Conservation (phyloP, 805 yeast genomes). For the Clavispora phyllophila region DNA sequence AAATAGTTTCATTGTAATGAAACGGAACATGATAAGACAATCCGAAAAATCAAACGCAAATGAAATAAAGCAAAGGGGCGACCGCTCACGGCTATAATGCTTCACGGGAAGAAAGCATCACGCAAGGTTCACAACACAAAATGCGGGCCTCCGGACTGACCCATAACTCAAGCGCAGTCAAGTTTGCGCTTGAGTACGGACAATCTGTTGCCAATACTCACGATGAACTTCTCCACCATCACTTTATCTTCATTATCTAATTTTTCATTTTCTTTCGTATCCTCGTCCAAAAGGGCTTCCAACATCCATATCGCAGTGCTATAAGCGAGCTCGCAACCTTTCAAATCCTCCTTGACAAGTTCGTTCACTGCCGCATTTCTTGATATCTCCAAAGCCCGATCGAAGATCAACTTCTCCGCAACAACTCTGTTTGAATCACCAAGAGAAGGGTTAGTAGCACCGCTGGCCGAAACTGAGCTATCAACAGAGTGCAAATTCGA, state of each 20-base stretch:
- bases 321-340: slow-evolving; percentile 81
- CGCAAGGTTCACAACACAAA: not conserved
- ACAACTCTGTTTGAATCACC: slow-evolving; percentile 30
- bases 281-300: slow-evolving; percentile 69
- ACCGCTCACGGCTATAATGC: not conserved
- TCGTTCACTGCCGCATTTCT: slow-evolving; percentile 89
- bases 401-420: slow-evolving; percentile 85
- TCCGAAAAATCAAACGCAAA: slow-evolving; percentile 1
- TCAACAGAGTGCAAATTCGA: not conserved
- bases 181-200: slow-evolving; percentile 61
- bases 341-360: slow-evolving; percentile 63
- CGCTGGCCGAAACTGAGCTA: slow-evolving; percentile 1
- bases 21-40: slow-evolving; percentile 2
- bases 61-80: not conserved
- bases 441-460: slow-evolving; percentile 1
- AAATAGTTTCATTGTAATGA: slow-evolving; percentile 2
- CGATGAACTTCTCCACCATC: slow-evolving; percentile 76
- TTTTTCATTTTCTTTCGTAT: slow-evolving; percentile 29
- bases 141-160: not conserved
- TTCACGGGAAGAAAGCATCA: not conserved
- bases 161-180: slow-evolving; percentile 14
- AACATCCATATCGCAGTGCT: slow-evolving; percentile 95
- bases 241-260: slow-evolving; percentile 69
- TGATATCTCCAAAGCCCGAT: slow-evolving; percentile 89
- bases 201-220: slow-evolving; percentile 76